These are phyloP conservation scores for Podila verticillata DNA, from an alignment of 192 early-diverging fungal species.

Conservation along the genomic window DNA sequence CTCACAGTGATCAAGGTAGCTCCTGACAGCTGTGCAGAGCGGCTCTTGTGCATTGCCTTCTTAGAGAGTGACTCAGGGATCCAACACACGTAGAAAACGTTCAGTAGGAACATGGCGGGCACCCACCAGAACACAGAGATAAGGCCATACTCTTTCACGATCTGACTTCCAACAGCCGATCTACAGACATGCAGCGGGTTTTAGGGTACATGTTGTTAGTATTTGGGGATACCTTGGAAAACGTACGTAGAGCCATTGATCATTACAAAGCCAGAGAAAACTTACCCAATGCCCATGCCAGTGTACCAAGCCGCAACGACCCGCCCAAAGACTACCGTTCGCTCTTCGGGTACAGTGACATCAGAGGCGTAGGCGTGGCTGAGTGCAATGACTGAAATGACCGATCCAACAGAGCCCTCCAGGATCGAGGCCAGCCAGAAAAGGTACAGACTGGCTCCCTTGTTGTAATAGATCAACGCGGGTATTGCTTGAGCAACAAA, in stretches of 20 bases:
- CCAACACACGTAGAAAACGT: conserved; percentile 15
- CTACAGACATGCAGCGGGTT: not conserved
- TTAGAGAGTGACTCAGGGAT: conserved; percentile 31
- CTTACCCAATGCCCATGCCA: conserved; percentile 38
- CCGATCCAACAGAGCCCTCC: conserved; percentile 26
- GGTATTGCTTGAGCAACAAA: conserved; percentile 2
- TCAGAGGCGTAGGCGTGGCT: conserved; percentile 32
- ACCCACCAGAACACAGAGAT: conserved; percentile 21
- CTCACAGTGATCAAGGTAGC: not conserved
- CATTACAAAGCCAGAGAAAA: not conserved
- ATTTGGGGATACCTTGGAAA: not conserved
- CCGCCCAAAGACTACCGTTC: conserved; percentile 39
- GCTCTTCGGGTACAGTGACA: conserved; percentile 17
- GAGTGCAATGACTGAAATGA: conserved; percentile 15
- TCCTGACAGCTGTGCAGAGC: not conserved
- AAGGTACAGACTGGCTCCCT: conserved; percentile 21
- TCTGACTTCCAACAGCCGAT: conserved; percentile 12
- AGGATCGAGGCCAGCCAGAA: conserved; percentile 18
- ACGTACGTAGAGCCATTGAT: not conserved
- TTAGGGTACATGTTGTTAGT: not conserved
- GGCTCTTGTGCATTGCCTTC: not conserved
- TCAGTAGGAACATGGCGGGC: not conserved
- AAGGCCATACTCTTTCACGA: conserved; percentile 22
- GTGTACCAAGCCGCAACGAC: conserved; percentile 21
- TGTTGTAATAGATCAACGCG: conserved; percentile 19